Base-by-base conservation (phyloP, 305 asterid species). In the Plantago lanceolata region DNA sequence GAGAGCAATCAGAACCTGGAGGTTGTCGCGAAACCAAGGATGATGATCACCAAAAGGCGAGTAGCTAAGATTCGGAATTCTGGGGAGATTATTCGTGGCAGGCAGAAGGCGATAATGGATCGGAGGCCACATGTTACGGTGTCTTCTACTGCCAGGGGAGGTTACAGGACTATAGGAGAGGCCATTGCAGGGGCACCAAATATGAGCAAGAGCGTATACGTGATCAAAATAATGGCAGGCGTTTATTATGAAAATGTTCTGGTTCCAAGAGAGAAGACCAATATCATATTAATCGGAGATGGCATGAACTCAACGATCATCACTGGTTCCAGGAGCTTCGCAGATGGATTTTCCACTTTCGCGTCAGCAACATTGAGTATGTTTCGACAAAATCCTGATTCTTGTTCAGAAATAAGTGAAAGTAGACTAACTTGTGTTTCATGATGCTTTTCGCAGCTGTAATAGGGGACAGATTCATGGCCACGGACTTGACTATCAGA, bases 391-490 rank as follows among this genome's bases (percentile, higher is more conserved):
- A 29, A 16, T 16, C 7, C 45, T 56, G 61, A 40, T 40, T 40
- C 14, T 9, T 1, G 15, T 40, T 35, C 13, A 40, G 1, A 40
- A 40, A 11, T 40, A 40, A 40, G 45, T 40, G 45, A 40, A 40
- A 12, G 11, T 2, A 40, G 45, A 11, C 45, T 40, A 40, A 40
- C 45, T 40, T 11, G 15, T 11, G 13, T 40, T 40, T 40, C 13
- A 40, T 33, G 40, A 5, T 40, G 45, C 45, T 40, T 40, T 40
- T 40, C 15, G 15, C 45, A 86, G 91, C 82, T 74, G 95, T 86
- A 63, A 66, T 77, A 59, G 91, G 95, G 55, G 91, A 87, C 70
- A 84, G 74, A 75, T 87, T 84, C 84, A 56, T 87, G 70, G 95
- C 85, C 35, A 75, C 70, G 52, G 85, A 84, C 71, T n/a, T 84